phyloP scores from a whole-genome alignment of 495 filamentous ascomycete species.

The Podospora tetraspora region DNA sequence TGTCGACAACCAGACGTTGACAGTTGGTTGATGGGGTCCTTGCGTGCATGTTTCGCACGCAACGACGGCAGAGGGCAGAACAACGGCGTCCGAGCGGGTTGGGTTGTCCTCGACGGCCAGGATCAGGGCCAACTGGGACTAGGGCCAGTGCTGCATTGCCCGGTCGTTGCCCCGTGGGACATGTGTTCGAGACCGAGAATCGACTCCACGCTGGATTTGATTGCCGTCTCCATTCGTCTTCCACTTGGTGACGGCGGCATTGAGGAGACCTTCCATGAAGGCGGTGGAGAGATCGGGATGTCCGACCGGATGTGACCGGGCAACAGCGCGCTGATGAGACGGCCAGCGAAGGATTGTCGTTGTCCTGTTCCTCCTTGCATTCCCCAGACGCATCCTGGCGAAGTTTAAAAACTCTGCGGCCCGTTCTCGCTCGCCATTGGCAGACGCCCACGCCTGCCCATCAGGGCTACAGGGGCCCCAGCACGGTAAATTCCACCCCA shows the following conservation, averaged over 20 bases:
- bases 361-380: not conserved
- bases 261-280: not conserved
- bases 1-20: not conserved
- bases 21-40: not conserved
- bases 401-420: not conserved
- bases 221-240: not conserved
- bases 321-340: not conserved
- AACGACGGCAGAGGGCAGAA: not conserved
- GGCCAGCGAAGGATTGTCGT: not conserved
- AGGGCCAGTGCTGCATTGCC: not conserved
- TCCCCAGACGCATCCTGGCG: not conserved
- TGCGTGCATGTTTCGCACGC: constrained; percentile 13
- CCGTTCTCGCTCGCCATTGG: not conserved
- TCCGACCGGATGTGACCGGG: not conserved
- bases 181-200: not conserved
- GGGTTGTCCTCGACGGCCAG: not conserved
- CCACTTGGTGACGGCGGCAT: not conserved
- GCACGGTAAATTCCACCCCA: not conserved
- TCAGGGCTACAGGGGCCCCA: not conserved
- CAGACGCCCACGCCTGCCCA: not conserved
- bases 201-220: not conserved
- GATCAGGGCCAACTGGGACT: no score
- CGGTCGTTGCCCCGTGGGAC: not conserved
- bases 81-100: not conserved
- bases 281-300: not conserved